Conservation (phyloP, 2,329 filamentous ascomycete species). For the Delphinella strobiligena region DNA sequence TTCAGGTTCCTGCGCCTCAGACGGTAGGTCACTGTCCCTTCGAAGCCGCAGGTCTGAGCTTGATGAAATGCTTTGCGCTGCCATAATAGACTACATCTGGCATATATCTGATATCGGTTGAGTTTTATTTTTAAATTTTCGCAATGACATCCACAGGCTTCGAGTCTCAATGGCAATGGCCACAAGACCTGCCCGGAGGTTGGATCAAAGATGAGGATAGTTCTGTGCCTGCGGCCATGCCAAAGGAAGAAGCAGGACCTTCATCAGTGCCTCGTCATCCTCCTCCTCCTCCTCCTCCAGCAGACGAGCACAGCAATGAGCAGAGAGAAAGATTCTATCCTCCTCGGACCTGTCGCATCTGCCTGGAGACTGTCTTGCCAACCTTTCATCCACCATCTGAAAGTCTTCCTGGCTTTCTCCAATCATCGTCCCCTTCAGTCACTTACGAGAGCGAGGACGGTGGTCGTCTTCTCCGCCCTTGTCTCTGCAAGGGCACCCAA, state of each 20-base stretch:
- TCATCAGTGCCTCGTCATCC: background rate
- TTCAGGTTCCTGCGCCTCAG: too few species aligned
- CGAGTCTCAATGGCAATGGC: conserved; percentile 30
- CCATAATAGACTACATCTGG: too few species aligned
- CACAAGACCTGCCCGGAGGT: conserved; percentile 29
- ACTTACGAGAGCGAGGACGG: conserved; percentile 64
- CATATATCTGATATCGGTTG: too few species aligned
- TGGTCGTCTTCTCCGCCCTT: conserved; percentile 75
- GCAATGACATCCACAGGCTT: conserved; percentile 6
- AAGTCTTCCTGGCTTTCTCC: conserved; percentile 41
- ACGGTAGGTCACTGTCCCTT: too few species aligned
- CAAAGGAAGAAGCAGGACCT: conserved; percentile 8
- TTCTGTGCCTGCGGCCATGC: conserved; percentile 4
- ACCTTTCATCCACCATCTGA: conserved; percentile 41
- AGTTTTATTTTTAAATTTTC: too few species aligned
- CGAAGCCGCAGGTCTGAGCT: too few species aligned
- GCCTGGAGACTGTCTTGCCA: conserved; percentile 59
- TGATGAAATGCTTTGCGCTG: too few species aligned
- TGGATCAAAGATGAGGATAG: conserved; percentile 14
- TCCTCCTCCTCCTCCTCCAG: background rate
- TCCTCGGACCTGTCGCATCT: conserved; percentile 76
- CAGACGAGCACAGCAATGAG: background rate
- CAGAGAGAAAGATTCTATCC: conserved; percentile 38
- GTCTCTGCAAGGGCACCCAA: conserved; percentile 84
- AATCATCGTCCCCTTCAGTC: conserved; percentile 42